Evolutionary conservation across 2,329 filamentous ascomycete species (phyloP).

Genomic region (Arthroderma sp.): DNA sequence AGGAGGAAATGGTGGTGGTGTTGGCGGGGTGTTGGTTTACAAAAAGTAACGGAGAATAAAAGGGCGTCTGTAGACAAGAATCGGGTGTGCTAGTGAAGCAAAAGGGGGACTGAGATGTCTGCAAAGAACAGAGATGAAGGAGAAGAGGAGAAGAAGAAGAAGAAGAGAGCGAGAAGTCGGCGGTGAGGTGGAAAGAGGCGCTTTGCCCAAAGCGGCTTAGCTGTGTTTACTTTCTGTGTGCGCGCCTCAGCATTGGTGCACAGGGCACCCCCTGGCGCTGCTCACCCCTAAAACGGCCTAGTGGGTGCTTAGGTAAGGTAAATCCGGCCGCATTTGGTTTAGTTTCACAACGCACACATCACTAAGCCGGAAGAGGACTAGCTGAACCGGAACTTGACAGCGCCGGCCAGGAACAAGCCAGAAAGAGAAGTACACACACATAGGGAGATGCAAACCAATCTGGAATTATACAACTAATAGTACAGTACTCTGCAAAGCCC

Average conservation of each 20-base stretch:
- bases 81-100: background rate
- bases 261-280: no score
- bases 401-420: no score
- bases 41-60: slow-evolving; percentile 12
- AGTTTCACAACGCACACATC: no score
- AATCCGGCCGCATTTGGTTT: no score
- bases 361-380: no score
- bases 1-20: slow-evolving; percentile 9
- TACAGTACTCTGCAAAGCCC: no score
- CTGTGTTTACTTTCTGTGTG: slow-evolving; percentile 8
- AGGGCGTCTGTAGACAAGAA: slow-evolving; percentile 5
- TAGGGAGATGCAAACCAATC: no score
- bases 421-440: no score
- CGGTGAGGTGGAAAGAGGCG: slow-evolving; percentile 7
- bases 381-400: no score
- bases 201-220: background rate
- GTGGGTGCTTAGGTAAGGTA: no score
- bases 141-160: background rate
- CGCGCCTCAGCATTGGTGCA: background rate
- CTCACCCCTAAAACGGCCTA: no score
- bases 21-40: slow-evolving; percentile 5
- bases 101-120: background rate
- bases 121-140: background rate
- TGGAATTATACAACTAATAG: no score
- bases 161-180: slow-evolving; percentile 4